Base-by-base conservation (phyloP, 352 stramenopile genomes). In the Pythium oligandrum region DNA sequence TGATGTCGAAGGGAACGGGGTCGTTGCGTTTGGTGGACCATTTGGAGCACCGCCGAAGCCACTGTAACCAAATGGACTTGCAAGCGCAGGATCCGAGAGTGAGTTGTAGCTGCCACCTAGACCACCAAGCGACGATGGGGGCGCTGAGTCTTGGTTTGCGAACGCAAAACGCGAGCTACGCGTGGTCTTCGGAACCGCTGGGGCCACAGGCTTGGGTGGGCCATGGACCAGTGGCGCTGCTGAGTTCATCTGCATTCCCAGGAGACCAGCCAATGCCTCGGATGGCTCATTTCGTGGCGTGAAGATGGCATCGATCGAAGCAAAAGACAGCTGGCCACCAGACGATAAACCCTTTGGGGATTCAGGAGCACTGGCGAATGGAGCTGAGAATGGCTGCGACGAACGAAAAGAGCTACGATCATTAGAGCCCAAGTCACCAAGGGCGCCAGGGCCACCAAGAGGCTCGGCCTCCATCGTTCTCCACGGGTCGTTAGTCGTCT, bases 271-370 rank as follows among this genome's bases (percentile, higher is more conserved):
- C 6, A 90, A 66, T 5, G 78, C 76, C 36, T 90, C 80, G 6
- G 83, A 86, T n/a, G 80, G 75, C 32, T 91, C 78, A 35, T 73
- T 86, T 31, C 78, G 71, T 40, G 86, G 72, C 47, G 70, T 89
- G 59, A 93, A 93, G 48, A 90, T 90, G 17, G 83, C 78, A 48
- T 93, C 83, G 44, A 93, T 89, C 1, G 80, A 88, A 4, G 80
- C 78, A 68, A 93, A 93, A 12, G 80, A 90, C 38, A 77, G 71
- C 4, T 31, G 11, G 26, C 30, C 35, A 5, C 4, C 44, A 26
- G 17, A 26, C 17, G 17, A 26, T 53, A 11, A 57, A 31, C 32
- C 49, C 17, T 26, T 26, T 26, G 17, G 17, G 44, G 44, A 63
- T 51, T 2, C 48, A 39, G 7, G 55, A 56, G 35, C 43, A 48